These are phyloP conservation scores for Zelonia costaricensis DNA, from an alignment of 208 protist genomes.

Conservation along the genomic window DNA sequence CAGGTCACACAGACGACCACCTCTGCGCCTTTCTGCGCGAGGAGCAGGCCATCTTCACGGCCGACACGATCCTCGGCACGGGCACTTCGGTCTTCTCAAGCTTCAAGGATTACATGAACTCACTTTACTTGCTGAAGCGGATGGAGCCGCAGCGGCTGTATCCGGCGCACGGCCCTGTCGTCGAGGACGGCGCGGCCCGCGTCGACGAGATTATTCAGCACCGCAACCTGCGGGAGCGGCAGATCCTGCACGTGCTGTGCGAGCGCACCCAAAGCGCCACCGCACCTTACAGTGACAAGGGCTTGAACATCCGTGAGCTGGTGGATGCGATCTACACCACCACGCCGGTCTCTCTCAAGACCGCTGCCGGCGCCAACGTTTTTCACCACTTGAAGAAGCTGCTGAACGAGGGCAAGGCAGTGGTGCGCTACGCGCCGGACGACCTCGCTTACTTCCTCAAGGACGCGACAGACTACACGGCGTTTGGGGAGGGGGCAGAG, in stretches of 20 bases:
- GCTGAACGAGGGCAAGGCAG: conserved; percentile 34
- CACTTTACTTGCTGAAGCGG: conserved; percentile 32
- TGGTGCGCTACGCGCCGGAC: conserved; percentile 23
- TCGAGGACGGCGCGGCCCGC: conserved; percentile 35
- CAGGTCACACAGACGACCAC: conserved; percentile 77
- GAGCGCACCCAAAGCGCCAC: background rate
- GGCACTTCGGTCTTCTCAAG: conserved; percentile 66
- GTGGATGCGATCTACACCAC: conserved; percentile 51
- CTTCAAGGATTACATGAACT: conserved; percentile 65
- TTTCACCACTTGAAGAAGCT: conserved; percentile 71
- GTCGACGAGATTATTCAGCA: conserved; percentile 66
- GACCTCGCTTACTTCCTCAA: conserved; percentile 27
- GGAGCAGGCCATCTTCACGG: conserved; percentile 58
- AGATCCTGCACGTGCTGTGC: conserved; percentile 48
- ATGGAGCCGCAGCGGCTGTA: conserved; percentile 41
- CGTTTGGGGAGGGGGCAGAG: conserved; percentile 41
- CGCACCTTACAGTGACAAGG: background rate
- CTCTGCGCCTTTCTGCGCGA: conserved; percentile 53
- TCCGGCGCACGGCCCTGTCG: conserved; percentile 62
- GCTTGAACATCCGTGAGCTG: conserved; percentile 35
- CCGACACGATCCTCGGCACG: conserved; percentile 61
- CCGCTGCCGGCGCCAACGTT: conserved; percentile 57
- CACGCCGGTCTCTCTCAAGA: conserved; percentile 37
- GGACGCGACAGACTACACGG: conserved; percentile 44
- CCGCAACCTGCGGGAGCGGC: conserved; percentile 46